A percentile compares a stretch with the other conserved stretches of the same genome.
These are phyloP conservation scores for Endocarpon pusillum DNA, from an alignment of 495 filamentous ascomycete genomes.

Conservation along the genomic window DNA sequence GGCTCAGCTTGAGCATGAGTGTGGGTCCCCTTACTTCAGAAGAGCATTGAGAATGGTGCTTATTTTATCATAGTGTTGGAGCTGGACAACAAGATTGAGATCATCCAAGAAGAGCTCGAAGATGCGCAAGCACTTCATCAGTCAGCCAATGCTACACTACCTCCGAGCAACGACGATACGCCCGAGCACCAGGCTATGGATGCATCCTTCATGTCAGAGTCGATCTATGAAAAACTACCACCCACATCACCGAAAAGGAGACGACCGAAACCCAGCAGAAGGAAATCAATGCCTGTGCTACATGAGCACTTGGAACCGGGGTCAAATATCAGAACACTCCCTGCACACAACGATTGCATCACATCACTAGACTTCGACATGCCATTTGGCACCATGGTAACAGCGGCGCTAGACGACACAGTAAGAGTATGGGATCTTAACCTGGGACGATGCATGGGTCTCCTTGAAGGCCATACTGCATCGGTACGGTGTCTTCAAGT, in stretches of 20 bases:
- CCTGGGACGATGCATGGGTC: constrained; percentile 73
- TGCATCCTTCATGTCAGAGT: constrained; percentile 88
- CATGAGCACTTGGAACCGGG: constrained; percentile 93
- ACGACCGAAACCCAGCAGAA: constrained; percentile 46
- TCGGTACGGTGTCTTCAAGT: constrained; percentile 88
- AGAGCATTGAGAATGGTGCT: constrained; percentile 11
- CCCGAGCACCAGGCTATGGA: constrained; percentile 40
- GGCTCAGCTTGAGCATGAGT: constrained; percentile 70
- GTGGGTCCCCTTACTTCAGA: constrained; percentile 28
- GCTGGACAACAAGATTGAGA: constrained; percentile 72
- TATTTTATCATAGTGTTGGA: constrained; percentile 42
- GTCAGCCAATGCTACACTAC: constrained; percentile 33
- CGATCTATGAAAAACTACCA: constrained; percentile 85
- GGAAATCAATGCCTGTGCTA: constrained; percentile 83
- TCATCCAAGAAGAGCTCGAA: constrained; percentile 57
- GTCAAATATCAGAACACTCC: constrained; percentile 70
- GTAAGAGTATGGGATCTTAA: constrained; percentile 97
- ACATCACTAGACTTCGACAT: constrained; percentile 90
- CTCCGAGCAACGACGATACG: constrained; percentile 36
- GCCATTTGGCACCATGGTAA: constrained; percentile 88
- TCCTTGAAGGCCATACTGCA: constrained; percentile 85
- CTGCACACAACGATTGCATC: constrained; percentile 75
- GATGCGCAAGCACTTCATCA: constrained; percentile 42
- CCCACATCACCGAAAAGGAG: constrained; percentile 41
- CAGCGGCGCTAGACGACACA: constrained; percentile 87